Evolutionary conservation across 2,329 filamentous ascomycete genomes (phyloP), one percentile per base, ranked within the genome.

Genomic region (Alternaria sp.): DNA sequence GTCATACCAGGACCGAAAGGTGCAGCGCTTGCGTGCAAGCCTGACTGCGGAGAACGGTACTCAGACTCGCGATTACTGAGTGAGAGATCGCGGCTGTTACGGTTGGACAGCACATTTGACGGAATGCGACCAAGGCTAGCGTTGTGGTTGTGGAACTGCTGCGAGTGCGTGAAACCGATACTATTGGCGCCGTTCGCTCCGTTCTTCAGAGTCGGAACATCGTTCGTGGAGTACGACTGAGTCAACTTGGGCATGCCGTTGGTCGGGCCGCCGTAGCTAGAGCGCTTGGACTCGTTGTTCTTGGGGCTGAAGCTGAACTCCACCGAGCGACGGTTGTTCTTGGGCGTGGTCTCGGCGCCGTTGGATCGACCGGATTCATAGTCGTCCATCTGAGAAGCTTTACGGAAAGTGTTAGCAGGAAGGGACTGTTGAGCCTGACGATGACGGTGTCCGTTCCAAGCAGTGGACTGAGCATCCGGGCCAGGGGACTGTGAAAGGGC

Each of bases 211-310:
- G 93, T 96, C 5, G 93, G 92, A 19, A 97, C 86, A 74, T 98
- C 94, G 79, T 91, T 96, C 57, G 93, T 89, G 10, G 96, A 97
- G 82, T 92, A 97, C 0, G 95, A 97, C 47, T 91, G 90, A 80
- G 94, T 92, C 61, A 97, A 81, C 83, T 92, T 93, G 28, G 90
- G 91, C 57, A 88, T 87, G 25, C 87, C 85, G 78, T 91, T 86
- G 63, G 66, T 67, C 81, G 57, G 89, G 89, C 81, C 90, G 84
- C 67, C 73, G 52, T 81, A 79, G 61, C 80, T 80, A 12, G 83
- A 80, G 56, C 82, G 82, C 77, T 84, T 83, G 52, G 78, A 76
- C 53, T 83, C 81, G 21, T 65, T 56, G 30, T 66, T 67, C 66
- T 70, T 80, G 46, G 74, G 73, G 58, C 70, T 79, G 67, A 73